Evolutionary conservation across 73 alveolate genomes (phyloP).

Genomic region (Paramecium sonneborni): DNA sequence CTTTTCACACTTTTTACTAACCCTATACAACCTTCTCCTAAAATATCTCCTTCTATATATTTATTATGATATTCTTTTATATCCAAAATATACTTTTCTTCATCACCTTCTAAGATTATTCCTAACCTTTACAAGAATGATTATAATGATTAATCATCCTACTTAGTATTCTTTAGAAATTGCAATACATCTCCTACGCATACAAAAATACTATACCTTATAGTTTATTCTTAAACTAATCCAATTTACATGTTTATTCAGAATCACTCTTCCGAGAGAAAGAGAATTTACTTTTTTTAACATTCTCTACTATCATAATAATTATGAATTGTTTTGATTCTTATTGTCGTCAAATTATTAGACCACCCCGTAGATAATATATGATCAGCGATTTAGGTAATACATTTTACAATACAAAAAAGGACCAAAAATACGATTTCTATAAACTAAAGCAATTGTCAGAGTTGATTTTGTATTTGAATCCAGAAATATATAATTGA

Average conservation of each 20-base stretch:
- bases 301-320: not conserved
- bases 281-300: slow-evolving; percentile 10
- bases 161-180: not conserved
- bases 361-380: slow-evolving; percentile 86
- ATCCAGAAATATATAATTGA: slow-evolving; percentile 74
- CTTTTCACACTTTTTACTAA: slow-evolving; percentile 59
- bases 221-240: slow-evolving; percentile 25
- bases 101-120: not conserved
- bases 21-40: slow-evolving; percentile 69
- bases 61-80: not conserved
- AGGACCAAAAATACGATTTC: slow-evolving; percentile 57
- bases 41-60: slow-evolving; percentile 41
- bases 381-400: slow-evolving; percentile 71
- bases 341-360: slow-evolving; percentile 79
- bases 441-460: slow-evolving; percentile 63
- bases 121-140: not conserved
- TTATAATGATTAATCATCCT: not conserved
- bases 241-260: not conserved
- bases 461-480: slow-evolving; percentile 69
- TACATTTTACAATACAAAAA: not conserved
- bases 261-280: slow-evolving; percentile 27
- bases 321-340: slow-evolving; percentile 63
- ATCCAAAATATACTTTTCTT: not conserved
- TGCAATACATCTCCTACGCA: not conserved
- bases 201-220: not conserved